Conservation (phyloP, 306 rosid species). For the Castanopsis chinensis region DNA sequence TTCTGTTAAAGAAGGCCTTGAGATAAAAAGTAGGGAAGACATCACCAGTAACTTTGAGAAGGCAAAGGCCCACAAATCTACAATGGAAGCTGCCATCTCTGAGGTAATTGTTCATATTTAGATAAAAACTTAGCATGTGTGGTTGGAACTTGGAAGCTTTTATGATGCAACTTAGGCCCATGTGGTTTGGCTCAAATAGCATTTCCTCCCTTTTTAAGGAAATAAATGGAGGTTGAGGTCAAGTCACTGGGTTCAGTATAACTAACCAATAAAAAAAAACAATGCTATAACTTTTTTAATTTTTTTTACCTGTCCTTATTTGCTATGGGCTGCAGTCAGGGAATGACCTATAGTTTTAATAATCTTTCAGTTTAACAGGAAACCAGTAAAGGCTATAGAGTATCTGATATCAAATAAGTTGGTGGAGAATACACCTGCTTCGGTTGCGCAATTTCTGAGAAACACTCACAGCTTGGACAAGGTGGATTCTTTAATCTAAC, state of each 20-base stretch:
- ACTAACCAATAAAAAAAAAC: conserved; percentile 12
- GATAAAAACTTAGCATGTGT: neutral
- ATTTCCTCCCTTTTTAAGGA: neutral
- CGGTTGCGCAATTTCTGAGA: conserved; percentile 91
- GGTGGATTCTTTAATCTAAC: conserved; percentile 50
- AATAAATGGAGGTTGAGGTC: neutral
- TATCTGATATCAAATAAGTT: conserved; percentile 80
- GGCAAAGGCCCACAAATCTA: conserved; percentile 96
- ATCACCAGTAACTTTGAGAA: conserved; percentile 76
- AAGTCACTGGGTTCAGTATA: neutral
- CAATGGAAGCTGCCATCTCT: conserved; percentile 88
- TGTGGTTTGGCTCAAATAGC: neutral
- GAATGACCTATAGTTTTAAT: conserved; percentile 49
- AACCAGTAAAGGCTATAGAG: conserved; percentile 82
- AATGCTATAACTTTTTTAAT: neutral
- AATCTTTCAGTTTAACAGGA: conserved; percentile 85
- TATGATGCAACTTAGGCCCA: neutral
- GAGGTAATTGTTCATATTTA: conserved; percentile 47
- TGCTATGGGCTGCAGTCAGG: conserved; percentile 23
- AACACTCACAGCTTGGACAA: conserved; percentile 81
- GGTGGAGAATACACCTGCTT: conserved; percentile 80
- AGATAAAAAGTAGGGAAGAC: conserved; percentile 67
- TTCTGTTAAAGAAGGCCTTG: conserved; percentile 64
- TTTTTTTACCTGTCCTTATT: conserved; percentile 16
- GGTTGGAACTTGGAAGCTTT: neutral